Conservation (phyloP, 2,329 filamentous ascomycete species). For the Pseudocercospora fuligena region DNA sequence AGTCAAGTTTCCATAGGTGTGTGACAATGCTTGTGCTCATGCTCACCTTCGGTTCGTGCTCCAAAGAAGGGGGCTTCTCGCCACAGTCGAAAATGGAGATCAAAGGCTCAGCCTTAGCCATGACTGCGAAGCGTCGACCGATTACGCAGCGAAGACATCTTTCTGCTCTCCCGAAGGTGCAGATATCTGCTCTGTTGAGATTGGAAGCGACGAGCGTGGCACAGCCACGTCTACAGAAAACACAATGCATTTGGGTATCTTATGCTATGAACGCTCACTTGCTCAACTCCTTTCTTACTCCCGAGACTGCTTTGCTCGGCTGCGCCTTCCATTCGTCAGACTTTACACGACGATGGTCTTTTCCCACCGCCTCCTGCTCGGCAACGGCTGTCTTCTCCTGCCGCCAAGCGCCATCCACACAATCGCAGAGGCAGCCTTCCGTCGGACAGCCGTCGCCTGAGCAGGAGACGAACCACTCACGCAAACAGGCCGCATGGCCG, state of each 20-base stretch:
- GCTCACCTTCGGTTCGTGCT: no score
- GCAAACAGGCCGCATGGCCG: constrained; percentile 63
- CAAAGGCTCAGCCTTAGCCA: no score
- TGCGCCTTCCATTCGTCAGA: constrained; percentile 49
- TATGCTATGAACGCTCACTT: constrained; percentile 14
- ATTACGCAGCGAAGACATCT: neutral
- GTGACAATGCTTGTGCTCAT: no score
- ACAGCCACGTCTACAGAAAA: neutral
- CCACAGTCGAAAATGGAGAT: no score
- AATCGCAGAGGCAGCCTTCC: constrained; percentile 65
- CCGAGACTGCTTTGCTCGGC: constrained; percentile 50
- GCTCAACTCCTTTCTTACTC: constrained; percentile 37
- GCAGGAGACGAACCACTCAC: constrained; percentile 59
- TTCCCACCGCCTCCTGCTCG: constrained; percentile 45
- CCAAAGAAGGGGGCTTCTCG: no score
- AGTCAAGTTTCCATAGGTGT: no score
- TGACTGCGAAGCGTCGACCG: no score
- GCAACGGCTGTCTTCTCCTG: constrained; percentile 31
- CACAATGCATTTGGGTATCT: constrained; percentile 1
- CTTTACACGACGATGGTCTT: constrained; percentile 37
- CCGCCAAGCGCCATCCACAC: constrained; percentile 37
- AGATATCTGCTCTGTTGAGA: neutral
- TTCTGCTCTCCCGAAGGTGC: neutral
- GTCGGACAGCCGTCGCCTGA: constrained; percentile 62
- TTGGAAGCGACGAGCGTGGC: neutral